Evolutionary conservation across 2,329 filamentous ascomycete species (phyloP), one percentile per base, ranked within the genome.

Genomic region (Pseudogymnoascus sp.): DNA sequence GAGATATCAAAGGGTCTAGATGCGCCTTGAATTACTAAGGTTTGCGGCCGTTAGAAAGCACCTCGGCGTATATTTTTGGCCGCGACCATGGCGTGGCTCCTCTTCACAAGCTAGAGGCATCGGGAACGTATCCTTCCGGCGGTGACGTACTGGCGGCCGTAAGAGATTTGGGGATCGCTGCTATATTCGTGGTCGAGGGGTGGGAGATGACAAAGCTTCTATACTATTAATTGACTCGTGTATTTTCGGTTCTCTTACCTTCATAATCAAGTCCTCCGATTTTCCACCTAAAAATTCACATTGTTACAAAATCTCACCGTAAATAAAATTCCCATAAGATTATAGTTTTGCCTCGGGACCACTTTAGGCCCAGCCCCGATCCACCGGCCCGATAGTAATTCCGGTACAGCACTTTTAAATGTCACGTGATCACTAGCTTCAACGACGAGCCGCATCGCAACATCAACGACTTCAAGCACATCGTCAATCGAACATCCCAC

Each of bases 361-460:
- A 19, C 10, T 19, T 57, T 33, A 33, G 47, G 47, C n/a, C n/a
- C 33, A 57, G 47, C 26, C 2, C 10, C 10, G 4, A 19, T 33
- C 9, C 1, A 13, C 26, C 47, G 47, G 47, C 4, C 47, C 47
- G 26, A 33, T 2, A 57, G n/a, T 57, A 33, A 33, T 57, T 57
- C 47, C 47, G 47, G n/a, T 4, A 33, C n/a, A 11, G n/a, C 28
- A 9, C 26, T 57, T 53, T 33, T 57, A 17, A 53, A 57, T 2
- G 7, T 57, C 47, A 57, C 47, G 47, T 57, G 47, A 57, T 13
- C 0, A 5, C 42, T 63, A 47, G 61, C 61, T 26, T 21, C 53
- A 31, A 26, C 44, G 36, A 26, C 44, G 47, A 59, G 26, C 38
- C 53, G 23, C 23, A 42, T 66, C 66, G 62, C 65, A 63, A 69